Base-by-base conservation (phyloP, 164 flowering plant genomes). In the Vitis cinerea region DNA sequence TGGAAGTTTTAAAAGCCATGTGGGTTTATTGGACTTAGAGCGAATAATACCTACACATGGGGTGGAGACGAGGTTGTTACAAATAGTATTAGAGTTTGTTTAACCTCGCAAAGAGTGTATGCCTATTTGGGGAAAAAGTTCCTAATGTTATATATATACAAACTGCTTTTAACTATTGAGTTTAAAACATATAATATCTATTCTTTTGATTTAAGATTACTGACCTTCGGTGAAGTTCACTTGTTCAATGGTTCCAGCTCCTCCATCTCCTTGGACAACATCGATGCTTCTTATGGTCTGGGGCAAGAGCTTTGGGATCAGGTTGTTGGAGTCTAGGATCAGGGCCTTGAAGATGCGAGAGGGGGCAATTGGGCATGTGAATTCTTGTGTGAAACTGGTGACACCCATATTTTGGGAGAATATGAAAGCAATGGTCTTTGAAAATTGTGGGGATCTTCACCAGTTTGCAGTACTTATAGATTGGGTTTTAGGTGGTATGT, bases 251-350 rank as follows among this genome's bases (percentile, higher is more conserved):
- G 60, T 73, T 66, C 85, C 85, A 23, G 70, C 68, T 14, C 76
- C 85, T 29, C 85, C 85, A 64, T 74, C 73, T 17, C 85, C 85
- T 49, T 80, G 69, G 15, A 80, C 47, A 0, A 74, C 3, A 6
- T 73, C 74, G 0, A 78, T 59, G 55, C 72, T 78, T 47, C 61
- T 30, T 3, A 83, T 74, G 56, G 66, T 53, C 29, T 77, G 75
- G 0, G 81, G 81, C 50, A 80, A 53, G 48, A 83, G 72, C 64
- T 74, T 80, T 2, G 85, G 85, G 17, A 80, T 57, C 13, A 83
- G 68, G 13, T 57, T 75, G 56, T 69, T 65, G 16, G 82, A 74
- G 29, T 83, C 84, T 1, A 78, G 23, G 29, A 83, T 76, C 57
- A 78, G 72, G 19, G 80, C 85, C 57, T 64, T 75, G 75, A 82